Evolutionary conservation across 2,329 filamentous ascomycete genomes (phyloP), one percentile per base, ranked within the genome.

Genomic region (Cladosporium sp.): DNA sequence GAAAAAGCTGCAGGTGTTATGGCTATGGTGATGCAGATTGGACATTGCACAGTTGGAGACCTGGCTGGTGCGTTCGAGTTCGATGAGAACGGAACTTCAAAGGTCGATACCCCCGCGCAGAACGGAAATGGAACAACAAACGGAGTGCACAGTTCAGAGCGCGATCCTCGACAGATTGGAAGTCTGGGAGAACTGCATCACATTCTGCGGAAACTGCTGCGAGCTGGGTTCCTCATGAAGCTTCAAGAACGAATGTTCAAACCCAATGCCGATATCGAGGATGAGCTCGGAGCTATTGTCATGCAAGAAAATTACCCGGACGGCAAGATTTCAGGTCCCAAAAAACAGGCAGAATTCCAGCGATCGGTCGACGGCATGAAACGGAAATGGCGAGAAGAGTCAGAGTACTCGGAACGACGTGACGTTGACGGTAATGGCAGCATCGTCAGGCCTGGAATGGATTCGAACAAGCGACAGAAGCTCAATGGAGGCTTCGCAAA

Each of bases 21-120:
- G 66, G 88, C 91, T 71, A 90, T 89, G 33, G 80, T 97, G 50
- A 80, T 96, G 67, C 84, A 89, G 64, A 83, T 93, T 21, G 94
- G 94, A 1, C 91, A 95, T 79, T 89, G 90, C 33, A 88, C 86
- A 74, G 83, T 93, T 37, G 85, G 83, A 50, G 89, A 93, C 71
- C 81, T 94, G 52, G 63, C 56, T 31, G 57, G 56, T 40, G 63
- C 55, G 31, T 65, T 65, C 46, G 57, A 60, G 44, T 65, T 65
- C 23, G 63, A 65, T 46, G 63, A 65, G 18, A 53, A 53, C 26
- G 44, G 69, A 5, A 55, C 31, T 14, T 71, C 74, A 6, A 73
- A 79, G 65, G 65, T 73, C 37, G 69, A 76, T 29, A 67, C 66
- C 33, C 67, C 69, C 28, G 69, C 74, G 60, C 65, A 69, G 35